phyloP scores from a whole-genome alignment of 305 asterid species.

The Fraxinus greggii region DNA sequence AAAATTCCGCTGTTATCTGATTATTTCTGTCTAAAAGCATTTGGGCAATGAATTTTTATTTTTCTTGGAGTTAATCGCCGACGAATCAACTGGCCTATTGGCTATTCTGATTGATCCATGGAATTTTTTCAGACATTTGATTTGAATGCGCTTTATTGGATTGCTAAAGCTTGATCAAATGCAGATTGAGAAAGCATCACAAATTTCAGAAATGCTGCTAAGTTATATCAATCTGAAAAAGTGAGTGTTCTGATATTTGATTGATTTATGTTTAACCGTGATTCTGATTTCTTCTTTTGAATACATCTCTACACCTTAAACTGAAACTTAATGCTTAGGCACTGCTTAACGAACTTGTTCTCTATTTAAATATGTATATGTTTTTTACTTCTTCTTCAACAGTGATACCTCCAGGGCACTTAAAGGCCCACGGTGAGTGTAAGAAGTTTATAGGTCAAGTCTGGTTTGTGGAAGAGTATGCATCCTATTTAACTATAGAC shows the following conservation, averaged over 20 bases:
- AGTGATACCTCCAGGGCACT: not conserved
- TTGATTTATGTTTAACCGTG: not conserved
- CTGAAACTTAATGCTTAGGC: not conserved
- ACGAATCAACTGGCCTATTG: not conserved
- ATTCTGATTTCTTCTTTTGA: not conserved
- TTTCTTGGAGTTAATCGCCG: not conserved
- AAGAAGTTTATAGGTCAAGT: not conserved
- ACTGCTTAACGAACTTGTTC: not conserved
- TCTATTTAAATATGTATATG: not conserved
- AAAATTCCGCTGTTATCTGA: not conserved
- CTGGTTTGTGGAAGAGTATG: not conserved
- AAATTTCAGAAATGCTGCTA: not conserved
- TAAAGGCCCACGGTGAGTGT: not conserved
- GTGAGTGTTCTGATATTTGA: not conserved
- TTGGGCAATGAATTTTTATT: not conserved
- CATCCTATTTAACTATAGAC: not conserved
- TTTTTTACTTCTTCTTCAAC: not conserved
- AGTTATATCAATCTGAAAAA: not conserved
- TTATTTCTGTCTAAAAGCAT: not conserved
- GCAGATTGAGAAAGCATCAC: not conserved
- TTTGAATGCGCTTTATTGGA: not conserved
- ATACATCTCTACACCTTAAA: not conserved
- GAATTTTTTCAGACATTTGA: not conserved
- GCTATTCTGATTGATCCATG: not conserved
- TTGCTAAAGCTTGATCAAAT: conserved; percentile 2